Percentiles rank a stretch among this genome's conserved stretches.
Evolutionary conservation across 305 asterid genomes (phyloP).

Genomic region (Rubia occidens): DNA sequence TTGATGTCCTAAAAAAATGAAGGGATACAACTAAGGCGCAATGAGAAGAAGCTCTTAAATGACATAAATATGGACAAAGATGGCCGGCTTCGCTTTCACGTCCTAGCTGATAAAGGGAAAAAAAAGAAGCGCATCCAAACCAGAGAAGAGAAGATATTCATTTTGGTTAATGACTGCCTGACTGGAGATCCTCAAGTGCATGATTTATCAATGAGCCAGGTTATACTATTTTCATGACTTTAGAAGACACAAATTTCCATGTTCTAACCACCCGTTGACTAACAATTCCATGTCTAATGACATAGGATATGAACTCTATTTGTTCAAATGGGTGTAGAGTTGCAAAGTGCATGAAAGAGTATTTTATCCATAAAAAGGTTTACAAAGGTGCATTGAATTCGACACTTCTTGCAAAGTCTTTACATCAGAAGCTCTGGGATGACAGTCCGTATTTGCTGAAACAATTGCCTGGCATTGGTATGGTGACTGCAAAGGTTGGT

Average conservation of each 20-base stretch:
- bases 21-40: constrained; percentile 97
- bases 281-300: constrained; percentile 30
- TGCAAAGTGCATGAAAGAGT: constrained; percentile 96
- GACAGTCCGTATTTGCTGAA: constrained; percentile 81
- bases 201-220: constrained; percentile 95
- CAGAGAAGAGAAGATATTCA: constrained; percentile 90
- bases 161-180: constrained; percentile 89
- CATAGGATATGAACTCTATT: constrained; percentile 66
- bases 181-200: constrained; percentile 87
- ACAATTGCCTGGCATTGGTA: constrained; percentile 94
- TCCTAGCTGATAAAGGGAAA: constrained; percentile 79
- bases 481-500: constrained; percentile 97
- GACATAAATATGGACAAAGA: constrained; percentile 83
- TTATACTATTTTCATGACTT: constrained; percentile 27
- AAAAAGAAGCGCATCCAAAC: constrained; percentile 82
- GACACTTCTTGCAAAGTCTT: constrained; percentile 19
- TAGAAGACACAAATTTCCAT: constrained; percentile 8
- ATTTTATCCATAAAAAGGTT: constrained; percentile 63
- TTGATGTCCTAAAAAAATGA: constrained; percentile 31
- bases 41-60: constrained; percentile 81
- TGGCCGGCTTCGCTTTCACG: constrained; percentile 81
- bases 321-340: constrained; percentile 91
- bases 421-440: constrained; percentile 22
- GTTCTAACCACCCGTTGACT: constrained; percentile 49
- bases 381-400: constrained; percentile 76